phyloP scores from a whole-genome alignment of 1,284 basidiomycete genomes.

The Schizophyllum commune region DNA sequence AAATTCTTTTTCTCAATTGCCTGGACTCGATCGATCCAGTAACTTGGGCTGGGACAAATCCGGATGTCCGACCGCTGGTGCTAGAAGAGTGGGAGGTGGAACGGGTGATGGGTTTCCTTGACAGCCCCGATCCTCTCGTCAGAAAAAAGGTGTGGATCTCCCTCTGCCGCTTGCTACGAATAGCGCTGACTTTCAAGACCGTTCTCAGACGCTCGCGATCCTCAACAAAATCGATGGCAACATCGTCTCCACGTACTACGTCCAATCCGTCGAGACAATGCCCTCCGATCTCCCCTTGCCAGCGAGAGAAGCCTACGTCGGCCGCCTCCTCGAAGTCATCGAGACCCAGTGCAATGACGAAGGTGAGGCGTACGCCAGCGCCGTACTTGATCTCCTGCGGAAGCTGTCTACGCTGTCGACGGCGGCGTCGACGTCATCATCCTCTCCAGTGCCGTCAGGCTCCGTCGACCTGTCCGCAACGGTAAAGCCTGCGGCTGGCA shows the following conservation, averaged over 20 bases:
- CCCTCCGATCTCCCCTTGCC: constrained; percentile 23
- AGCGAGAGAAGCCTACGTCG: constrained; percentile 31
- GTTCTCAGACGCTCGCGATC: constrained; percentile 45
- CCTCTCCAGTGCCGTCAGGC: background rate
- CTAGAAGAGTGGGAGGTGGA: constrained; percentile 66
- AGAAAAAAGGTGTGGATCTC: constrained; percentile 43
- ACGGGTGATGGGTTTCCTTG: constrained; percentile 54
- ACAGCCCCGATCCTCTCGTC: constrained; percentile 50
- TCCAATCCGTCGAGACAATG: constrained; percentile 33
- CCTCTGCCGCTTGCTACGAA: constrained; percentile 1
- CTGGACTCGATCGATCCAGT: constrained; percentile 46
- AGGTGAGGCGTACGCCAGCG: constrained; percentile 50
- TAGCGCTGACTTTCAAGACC: constrained; percentile 13
- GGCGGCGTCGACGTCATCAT: background rate
- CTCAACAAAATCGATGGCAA: constrained; percentile 45
- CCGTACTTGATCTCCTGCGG: constrained; percentile 38
- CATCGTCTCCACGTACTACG: constrained; percentile 51
- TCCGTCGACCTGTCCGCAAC: background rate
- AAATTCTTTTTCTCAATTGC: constrained; percentile 59
- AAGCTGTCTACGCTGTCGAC: constrained; percentile 18
- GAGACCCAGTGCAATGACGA: constrained; percentile 41
- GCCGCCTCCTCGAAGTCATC: constrained; percentile 48
- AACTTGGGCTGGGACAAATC: constrained; percentile 58
- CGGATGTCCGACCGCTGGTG: constrained; percentile 34
- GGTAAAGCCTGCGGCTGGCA: background rate